A percentile compares a stretch with the other conserved stretches of the same genome.
These are phyloP conservation scores for Eucalyptus tenuipes DNA, from an alignment of 345 rosid genomes.

Conservation along the genomic window DNA sequence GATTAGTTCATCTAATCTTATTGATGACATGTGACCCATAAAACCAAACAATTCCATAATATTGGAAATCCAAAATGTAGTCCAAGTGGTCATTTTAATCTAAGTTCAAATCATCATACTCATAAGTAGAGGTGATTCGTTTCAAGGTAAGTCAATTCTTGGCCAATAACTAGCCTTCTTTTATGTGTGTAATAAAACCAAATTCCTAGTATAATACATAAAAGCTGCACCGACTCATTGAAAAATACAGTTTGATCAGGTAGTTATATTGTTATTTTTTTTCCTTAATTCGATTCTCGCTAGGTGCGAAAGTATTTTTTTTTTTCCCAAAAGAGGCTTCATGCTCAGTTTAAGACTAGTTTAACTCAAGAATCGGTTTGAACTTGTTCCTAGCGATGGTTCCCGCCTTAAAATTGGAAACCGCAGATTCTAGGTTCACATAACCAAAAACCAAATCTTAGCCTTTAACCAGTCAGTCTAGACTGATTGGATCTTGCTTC, in stretches of 20 bases:
- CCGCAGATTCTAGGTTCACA: fast-evolving
- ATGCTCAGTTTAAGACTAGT: background rate
- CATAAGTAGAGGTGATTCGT: fast-evolving
- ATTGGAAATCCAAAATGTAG: background rate
- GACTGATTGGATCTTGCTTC: background rate
- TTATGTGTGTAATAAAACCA: background rate
- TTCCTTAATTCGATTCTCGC: background rate
- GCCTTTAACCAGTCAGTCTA: fast-evolving
- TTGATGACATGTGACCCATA: background rate
- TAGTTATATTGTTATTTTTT: background rate
- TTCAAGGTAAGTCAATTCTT: fast-evolving
- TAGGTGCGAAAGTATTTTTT: background rate
- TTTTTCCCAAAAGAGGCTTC: background rate
- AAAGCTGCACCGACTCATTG: background rate
- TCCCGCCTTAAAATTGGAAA: background rate
- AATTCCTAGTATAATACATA: background rate
- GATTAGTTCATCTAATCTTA: background rate
- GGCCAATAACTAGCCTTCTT: background rate
- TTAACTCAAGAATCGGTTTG: background rate
- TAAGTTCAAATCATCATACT: background rate
- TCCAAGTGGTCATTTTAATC: background rate
- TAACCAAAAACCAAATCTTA: background rate
- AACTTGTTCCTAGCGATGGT: background rate
- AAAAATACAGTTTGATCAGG: background rate
- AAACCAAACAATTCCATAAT: background rate